Conservation (phyloP, 129 eudicot species). For the Tagetes patula region DNA sequence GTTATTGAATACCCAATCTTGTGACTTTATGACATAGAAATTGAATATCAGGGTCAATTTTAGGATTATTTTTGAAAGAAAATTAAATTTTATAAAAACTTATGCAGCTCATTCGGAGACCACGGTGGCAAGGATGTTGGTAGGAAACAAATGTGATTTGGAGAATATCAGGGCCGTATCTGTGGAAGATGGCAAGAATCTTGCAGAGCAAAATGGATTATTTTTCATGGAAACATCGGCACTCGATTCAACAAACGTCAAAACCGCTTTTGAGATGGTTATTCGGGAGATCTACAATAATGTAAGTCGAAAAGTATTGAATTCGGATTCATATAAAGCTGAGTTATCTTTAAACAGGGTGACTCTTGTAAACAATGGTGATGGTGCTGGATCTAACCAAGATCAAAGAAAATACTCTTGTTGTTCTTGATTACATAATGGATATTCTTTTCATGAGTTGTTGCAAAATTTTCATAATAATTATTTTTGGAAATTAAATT, state of each 20-base stretch:
- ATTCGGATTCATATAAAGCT: conserved; percentile 84
- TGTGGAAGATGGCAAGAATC: conserved; percentile 71
- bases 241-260: conserved; percentile 75
- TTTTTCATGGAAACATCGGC: conserved; percentile 94
- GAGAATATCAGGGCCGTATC: conserved; percentile 66
- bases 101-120: conserved; percentile 87
- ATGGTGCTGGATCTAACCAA: conserved; percentile 44
- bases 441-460: conserved; percentile 9
- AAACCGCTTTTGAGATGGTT: conserved; percentile 71
- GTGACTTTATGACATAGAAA: neutral
- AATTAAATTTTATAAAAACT: neutral
- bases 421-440: conserved; percentile 49
- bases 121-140: conserved; percentile 69
- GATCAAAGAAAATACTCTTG: conserved; percentile 52
- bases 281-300: conserved; percentile 70
- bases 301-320: conserved; percentile 77
- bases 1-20: neutral
- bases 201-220: conserved; percentile 72
- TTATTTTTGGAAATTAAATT: conserved; percentile 26
- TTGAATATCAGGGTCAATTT: neutral
- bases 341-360: conserved; percentile 71
- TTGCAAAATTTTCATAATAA: neutral
- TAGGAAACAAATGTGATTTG: conserved; percentile 72
- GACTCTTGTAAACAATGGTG: conserved; percentile 50
- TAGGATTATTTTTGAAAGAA: neutral